phyloP scores from a whole-genome alignment of 106 monocot genomes.

The Apostasia ramifera region DNA sequence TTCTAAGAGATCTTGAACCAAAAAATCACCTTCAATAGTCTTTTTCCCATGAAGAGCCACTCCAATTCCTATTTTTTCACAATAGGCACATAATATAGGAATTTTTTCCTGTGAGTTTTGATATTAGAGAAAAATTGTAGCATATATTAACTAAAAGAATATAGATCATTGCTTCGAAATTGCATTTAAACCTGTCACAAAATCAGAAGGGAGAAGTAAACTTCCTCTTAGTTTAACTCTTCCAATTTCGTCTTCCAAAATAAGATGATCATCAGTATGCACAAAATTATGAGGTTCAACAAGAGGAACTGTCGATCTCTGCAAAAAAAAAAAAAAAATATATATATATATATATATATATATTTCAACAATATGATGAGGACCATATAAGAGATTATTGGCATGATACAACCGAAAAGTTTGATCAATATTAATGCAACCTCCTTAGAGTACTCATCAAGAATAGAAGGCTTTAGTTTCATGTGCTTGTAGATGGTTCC shows the following conservation, averaged over 20 bases:
- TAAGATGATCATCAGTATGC: constrained; percentile 90
- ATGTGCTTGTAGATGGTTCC: constrained; percentile 98
- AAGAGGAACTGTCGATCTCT: constrained; percentile 88
- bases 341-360: background rate
- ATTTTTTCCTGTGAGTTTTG: background rate
- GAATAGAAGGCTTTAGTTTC: constrained; percentile 91
- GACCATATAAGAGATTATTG: background rate
- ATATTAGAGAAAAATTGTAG: background rate
- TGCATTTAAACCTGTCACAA: constrained; percentile 63
- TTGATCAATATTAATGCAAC: constrained; percentile 20
- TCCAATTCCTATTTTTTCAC: constrained; percentile 52
- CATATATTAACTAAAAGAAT: background rate
- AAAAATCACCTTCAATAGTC: constrained; percentile 84
- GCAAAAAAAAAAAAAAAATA: too few relatives aligned
- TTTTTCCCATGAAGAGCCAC: constrained; percentile 80
- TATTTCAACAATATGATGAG: background rate
- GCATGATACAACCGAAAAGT: background rate
- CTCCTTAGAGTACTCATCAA: constrained; percentile 98
- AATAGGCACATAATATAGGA: background rate
- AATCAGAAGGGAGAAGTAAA: constrained; percentile 47
- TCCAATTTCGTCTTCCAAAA: constrained; percentile 98
- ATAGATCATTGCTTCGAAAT: background rate
- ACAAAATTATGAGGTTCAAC: constrained; percentile 95
- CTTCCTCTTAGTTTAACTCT: constrained; percentile 80
- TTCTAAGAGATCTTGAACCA: constrained; percentile 81